Evolutionary conservation across 345 rosid species (phyloP).

Genomic region (Garcia nutans): DNA sequence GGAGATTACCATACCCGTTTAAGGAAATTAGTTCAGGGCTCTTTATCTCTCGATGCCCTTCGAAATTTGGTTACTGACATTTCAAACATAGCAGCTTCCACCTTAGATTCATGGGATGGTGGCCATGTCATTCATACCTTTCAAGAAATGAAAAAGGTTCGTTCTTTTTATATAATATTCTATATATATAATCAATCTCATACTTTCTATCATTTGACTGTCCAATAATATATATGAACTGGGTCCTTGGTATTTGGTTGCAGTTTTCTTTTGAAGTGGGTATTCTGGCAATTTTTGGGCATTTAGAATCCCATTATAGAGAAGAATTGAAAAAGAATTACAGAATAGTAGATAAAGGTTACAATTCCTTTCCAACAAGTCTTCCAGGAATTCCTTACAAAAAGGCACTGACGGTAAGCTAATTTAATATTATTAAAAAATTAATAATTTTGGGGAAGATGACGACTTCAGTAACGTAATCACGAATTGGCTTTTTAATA

Average conservation of each 20-base stretch:
- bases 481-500: background rate
- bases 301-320: conserved; percentile 51
- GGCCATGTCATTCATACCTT: conserved; percentile 62
- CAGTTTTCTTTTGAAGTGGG: conserved; percentile 94
- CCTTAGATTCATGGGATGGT: conserved; percentile 50
- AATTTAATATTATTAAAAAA: background rate
- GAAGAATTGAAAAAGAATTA: conserved; percentile 74
- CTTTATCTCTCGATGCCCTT: conserved; percentile 54
- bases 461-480: no score
- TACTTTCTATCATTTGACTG: no score
- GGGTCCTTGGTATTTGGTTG: conserved; percentile 2
- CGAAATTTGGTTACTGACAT: conserved; percentile 58
- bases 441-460: no score
- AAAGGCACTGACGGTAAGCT: conserved; percentile 56
- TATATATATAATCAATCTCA: no score
- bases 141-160: conserved; percentile 81
- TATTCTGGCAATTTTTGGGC: conserved; percentile 64
- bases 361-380: conserved; percentile 76
- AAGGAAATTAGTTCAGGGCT: conserved; percentile 60
- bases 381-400: conserved; percentile 73
- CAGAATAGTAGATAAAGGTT: conserved; percentile 68
- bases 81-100: conserved; percentile 49
- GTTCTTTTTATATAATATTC: background rate
- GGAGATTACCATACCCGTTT: conserved; percentile 74
- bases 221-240: background rate